Evolutionary conservation across 108 stramenopile genomes (phyloP), one percentile per base, ranked within the genome.

Genomic region (Skeletonema tropicum): DNA sequence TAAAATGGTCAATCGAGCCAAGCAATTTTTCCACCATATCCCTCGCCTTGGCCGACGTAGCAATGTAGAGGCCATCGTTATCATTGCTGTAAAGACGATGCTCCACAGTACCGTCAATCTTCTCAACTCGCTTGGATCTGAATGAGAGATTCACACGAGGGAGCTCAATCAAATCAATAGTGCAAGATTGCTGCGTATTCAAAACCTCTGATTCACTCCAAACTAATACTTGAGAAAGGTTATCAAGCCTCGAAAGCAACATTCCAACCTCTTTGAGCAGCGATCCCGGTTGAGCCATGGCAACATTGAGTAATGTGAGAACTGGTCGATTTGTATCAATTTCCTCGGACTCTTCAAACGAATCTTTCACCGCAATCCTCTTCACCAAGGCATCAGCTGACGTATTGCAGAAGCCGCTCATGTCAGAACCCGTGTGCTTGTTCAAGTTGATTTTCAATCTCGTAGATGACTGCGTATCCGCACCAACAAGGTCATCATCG

Each of bases 81-180:
- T 99, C 98, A 68, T 94, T 91, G 67, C 95, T 94, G 78, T 94
- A 97, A 0, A 97, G 83, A 48, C 96, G 89, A 26, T 86, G 80
- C 45, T 93, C 88, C 29, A 84, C 83, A 26, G 80, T 82, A 25
- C 92, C 92, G 64, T 93, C 92, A 38, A 82, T 76, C 42, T 82
- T 80, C 66, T 86, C 87, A 26, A 89, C 86, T 42, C 80, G 63
- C 68, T 90, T 94, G 9, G 92, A 85, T 57, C 87, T 88, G 81
- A 99, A 99, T 15, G 95, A 93, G 12, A 99, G 75, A 57, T 96
- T 94, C 30, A 99, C 92, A 35, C 99, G 86, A 11, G 99, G 98
- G 12, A 99, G 91, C 80, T 99, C 98, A 57, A 98, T 90, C 42
- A 92, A 74, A 75, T 98, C 96, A 60, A 95, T 93, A 4, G 96